Base-by-base conservation (phyloP, 208 protist species). In the Crithidia thermophila region DNA sequence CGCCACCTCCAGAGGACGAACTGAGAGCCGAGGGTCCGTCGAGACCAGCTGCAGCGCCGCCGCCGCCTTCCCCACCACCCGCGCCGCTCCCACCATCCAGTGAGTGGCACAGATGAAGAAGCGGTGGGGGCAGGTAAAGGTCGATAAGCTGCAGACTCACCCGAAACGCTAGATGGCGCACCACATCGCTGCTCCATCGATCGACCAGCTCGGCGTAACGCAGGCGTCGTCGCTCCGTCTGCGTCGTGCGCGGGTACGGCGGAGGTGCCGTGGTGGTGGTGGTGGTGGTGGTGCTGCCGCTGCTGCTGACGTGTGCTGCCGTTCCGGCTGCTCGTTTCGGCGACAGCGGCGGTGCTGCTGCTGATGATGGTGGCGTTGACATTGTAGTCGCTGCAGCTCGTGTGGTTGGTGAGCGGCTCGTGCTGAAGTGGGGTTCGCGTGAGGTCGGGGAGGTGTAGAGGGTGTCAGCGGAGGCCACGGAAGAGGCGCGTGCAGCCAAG, bases 71-170 rank as follows among this genome's bases (percentile, higher is more conserved):
- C 23, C 49, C 59, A 14, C 25, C 52, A 20, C 64, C 69, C 4
- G 18, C 42, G 51, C 45, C 49, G 34, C 69, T 31, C 28, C 52
- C 33, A 20, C 33, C 42, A 18, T 40, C 39, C 4, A 30, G 9
- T 2, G 57, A 1, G 43, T 39, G 34, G 39, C 49, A 60, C 18
- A 62, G 31, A 33, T 69, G 71, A 51, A 81, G 45, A 21, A 76
- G 28, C 13, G 82, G 68, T 3, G 80, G 82, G 0, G 79, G 42
- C 5, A 93, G 34, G 64, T 89, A 91, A 6, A 67, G 75, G 53
- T 93, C 87, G 23, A 88, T 64, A 30, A 91, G 72, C 39, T 73
- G 66, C 5, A 90, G 63, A 23, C 81, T 18, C 16, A 88, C 67
- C 18, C 84, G 87, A 33, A 63, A 69, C 2, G 39, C 45, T 20